phyloP scores from a whole-genome alignment of 108 stramenopile genomes.

The Stephanodiscus triporus region DNA sequence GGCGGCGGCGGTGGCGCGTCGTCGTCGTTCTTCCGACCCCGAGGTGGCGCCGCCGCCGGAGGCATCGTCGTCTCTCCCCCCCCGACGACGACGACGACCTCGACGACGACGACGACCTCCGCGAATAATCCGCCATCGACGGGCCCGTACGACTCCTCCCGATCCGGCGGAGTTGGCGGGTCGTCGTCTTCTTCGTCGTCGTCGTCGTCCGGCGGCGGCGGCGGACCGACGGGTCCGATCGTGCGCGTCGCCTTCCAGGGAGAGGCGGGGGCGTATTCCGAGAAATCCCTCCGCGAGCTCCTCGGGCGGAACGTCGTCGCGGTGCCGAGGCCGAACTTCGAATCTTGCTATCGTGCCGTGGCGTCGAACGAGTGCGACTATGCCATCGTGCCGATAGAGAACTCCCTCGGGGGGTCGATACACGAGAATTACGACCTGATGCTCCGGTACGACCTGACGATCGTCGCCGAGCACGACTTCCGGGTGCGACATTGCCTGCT shows the following conservation, averaged over 20 bases:
- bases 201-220: too few species aligned
- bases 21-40: background rate
- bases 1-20: background rate
- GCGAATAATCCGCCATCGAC: too few species aligned
- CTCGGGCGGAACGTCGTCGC: slow-evolving; percentile 89
- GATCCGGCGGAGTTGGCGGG: too few species aligned
- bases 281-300: slow-evolving; percentile 92
- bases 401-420: slow-evolving; percentile 96
- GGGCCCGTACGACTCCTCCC: too few species aligned
- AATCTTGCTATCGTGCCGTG: slow-evolving; percentile 96
- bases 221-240: too few species aligned
- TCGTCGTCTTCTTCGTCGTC: background rate
- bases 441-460: slow-evolving; percentile 89
- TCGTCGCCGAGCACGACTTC: slow-evolving; percentile 93
- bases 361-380: slow-evolving; percentile 93
- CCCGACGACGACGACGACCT: background rate
- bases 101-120: background rate
- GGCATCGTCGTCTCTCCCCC: slow-evolving; percentile 3
- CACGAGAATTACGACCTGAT: slow-evolving; percentile 98
- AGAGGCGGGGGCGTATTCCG: slow-evolving; percentile 97
- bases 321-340: slow-evolving; percentile 89
- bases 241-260: slow-evolving; percentile 96
- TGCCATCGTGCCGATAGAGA: slow-evolving; percentile 95
- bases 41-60: background rate
- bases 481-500: slow-evolving; percentile 93